A percentile compares a stretch with the other conserved stretches of the same genome.
Evolutionary conservation across 768 basidiomycete genomes (phyloP).

Genomic region (Phaeotremella fagi): DNA sequence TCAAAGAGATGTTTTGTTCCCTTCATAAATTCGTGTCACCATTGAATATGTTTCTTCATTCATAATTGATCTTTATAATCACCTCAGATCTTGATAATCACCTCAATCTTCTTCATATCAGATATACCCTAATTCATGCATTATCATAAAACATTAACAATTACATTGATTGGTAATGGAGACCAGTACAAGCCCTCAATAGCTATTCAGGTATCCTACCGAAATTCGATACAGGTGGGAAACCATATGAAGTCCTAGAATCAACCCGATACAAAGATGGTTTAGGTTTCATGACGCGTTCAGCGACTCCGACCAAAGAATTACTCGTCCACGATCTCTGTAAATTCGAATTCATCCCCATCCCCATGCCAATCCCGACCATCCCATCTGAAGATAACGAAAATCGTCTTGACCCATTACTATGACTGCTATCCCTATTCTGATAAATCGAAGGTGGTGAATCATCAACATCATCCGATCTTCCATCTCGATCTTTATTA

Average conservation of each 20-base stretch:
- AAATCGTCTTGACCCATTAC: too few relatives aligned
- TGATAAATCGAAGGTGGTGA: background rate
- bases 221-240: slow-evolving; percentile 11
- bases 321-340: background rate
- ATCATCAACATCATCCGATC: slow-evolving; percentile 4
- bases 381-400: slow-evolving; percentile 3
- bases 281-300: slow-evolving; percentile 27
- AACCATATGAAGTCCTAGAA: slow-evolving; percentile 37
- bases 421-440: background rate
- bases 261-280: slow-evolving; percentile 17
- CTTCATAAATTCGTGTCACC: too few relatives aligned
- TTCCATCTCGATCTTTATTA: background rate
- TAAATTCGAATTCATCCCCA: background rate
- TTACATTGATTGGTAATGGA: background rate
- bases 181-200: background rate
- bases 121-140: too few relatives aligned
- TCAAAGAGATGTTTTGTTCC: background rate
- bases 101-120: too few relatives aligned
- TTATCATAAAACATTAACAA: background rate
- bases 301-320: slow-evolving; percentile 9
- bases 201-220: background rate
- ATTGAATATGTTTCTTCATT: too few relatives aligned
- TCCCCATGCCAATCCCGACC: background rate
- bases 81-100: too few relatives aligned
- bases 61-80: too few relatives aligned